Base-by-base conservation (phyloP, 2,329 filamentous ascomycete genomes). In the Neofusicoccum laricinum region DNA sequence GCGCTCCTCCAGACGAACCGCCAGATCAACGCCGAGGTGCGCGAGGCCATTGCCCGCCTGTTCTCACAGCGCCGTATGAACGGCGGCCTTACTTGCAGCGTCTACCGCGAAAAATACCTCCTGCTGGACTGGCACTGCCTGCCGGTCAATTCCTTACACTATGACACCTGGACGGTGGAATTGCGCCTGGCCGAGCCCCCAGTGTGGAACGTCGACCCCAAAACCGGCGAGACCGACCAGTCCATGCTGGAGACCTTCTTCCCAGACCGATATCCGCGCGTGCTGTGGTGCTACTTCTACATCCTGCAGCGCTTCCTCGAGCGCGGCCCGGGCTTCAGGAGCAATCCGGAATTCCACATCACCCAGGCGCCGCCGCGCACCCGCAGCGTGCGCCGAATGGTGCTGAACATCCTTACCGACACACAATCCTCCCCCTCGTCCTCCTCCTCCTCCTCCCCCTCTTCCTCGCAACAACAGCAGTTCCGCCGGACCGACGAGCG, bases 121-220 rank as follows among this genome's bases (percentile, higher is more conserved):
- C 38, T 50, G 30, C 30, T 63, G 48, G 59, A 63, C 38, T 63
- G 59, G 59, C 48, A 53, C 15, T 43, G 48, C 36, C 59, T 63
- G 7, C 59, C 59, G 10, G 59, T 63, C 38, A 53, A 63, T 38
- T 51, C 59, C 12, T 21, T 63, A n/a, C 59, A 63, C 34, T 63
- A 51, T 11, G 59, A 63, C 36, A 34, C 15, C 25, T 45, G 36
- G 17, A 43, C 14, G 2, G 25, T 63, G 21, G 5, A 53, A 36
- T 21, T 63, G 14, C 48, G 59, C 4, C 38, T 53, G 34, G 32
- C 19, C 8, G 59, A 43, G 15, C 46, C 36, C 25, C 59, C 59
- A 2, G 17, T 34, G n/a, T 63, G 59, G 59, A 21, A 36, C 36
- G 48, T 50, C 11, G 40, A 53, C 36, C 38, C 43, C 4, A 21